These are phyloP conservation scores for Fagopyrum tataricum DNA, from an alignment of 148 eudicot genomes.

Conservation along the genomic window DNA sequence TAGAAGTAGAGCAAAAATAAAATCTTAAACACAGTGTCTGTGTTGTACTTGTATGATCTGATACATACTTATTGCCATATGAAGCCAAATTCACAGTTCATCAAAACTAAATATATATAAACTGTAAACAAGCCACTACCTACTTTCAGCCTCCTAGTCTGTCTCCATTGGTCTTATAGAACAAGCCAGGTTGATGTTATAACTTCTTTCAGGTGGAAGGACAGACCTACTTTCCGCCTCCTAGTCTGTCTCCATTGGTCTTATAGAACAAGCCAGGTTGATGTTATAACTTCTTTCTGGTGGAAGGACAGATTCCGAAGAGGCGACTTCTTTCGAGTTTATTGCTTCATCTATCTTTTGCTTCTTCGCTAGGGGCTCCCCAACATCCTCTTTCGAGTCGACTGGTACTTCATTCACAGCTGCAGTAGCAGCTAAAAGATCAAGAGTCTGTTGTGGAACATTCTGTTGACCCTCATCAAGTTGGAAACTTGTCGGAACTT, in stretches of 20 bases:
- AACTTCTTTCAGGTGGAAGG: too few relatives aligned
- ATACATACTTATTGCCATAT: not conserved
- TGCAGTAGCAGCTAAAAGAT: not conserved
- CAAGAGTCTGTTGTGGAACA: not conserved
- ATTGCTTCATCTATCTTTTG: slow-evolving; percentile 6
- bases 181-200: not conserved
- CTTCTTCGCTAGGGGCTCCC: not conserved
- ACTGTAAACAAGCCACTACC: not conserved
- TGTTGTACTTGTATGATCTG: not conserved
- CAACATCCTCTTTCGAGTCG: not conserved
- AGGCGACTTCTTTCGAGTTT: not conserved
- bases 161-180: not conserved
- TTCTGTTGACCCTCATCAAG: not conserved
- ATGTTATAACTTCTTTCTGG: too few relatives aligned
- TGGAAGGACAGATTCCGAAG: not conserved
- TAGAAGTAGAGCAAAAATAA: too few relatives aligned
- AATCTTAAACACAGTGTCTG: not conserved
- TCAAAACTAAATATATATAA: not conserved
- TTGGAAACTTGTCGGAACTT: not conserved
- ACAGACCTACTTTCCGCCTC: not conserved
- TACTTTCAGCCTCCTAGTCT: not conserved
- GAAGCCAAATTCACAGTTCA: not conserved
- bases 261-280: not conserved
- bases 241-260: slow-evolving; percentile 1
- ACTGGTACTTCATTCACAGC: not conserved